phyloP scores from a whole-genome alignment of 1,139 yeast species.

The Candida sanyaensis region DNA sequence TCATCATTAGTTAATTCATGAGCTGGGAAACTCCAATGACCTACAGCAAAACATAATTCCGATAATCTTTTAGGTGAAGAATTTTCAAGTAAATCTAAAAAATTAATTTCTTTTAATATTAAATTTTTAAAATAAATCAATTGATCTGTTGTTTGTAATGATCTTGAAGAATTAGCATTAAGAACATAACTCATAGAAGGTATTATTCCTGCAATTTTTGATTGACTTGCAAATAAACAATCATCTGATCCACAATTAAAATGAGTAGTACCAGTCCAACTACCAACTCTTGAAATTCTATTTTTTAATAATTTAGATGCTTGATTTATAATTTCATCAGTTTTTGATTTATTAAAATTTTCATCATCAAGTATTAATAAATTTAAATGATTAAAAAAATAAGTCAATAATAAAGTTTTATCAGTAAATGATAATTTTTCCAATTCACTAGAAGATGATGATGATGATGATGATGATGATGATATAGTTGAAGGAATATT shows the following conservation, averaged over 20 bases:
- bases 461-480: too few species aligned
- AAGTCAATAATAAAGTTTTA: slow-evolving; percentile 33
- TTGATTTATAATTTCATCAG: slow-evolving; percentile 29
- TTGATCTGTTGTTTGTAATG: slow-evolving; percentile 22
- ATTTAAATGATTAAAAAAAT: slow-evolving; percentile 47
- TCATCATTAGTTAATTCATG: slow-evolving; percentile 71
- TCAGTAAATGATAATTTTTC: slow-evolving; percentile 27
- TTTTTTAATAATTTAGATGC: slow-evolving; percentile 29
- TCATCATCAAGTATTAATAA: slow-evolving; percentile 31
- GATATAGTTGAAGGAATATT: too few species aligned
- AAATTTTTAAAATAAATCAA: slow-evolving; percentile 27
- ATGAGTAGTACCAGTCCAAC: slow-evolving; percentile 55
- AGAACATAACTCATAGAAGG: slow-evolving; percentile 38
- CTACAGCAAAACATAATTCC: slow-evolving; percentile 39
- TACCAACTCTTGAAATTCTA: slow-evolving; percentile 51
- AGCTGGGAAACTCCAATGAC: slow-evolving; percentile 65
- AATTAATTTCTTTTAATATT: slow-evolving; percentile 42
- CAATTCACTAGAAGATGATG: slow-evolving; percentile 4
- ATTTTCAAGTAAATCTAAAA: slow-evolving; percentile 30
- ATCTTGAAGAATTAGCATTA: slow-evolving; percentile 25
- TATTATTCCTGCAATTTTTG: slow-evolving; percentile 22
- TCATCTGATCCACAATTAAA: neutral
- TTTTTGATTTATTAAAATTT: slow-evolving; percentile 17
- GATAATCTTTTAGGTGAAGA: slow-evolving; percentile 26
- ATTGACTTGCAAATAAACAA: slow-evolving; percentile 4